Evolutionary conservation across 495 filamentous ascomycete genomes (phyloP).

Genomic region (Penicillium chermesinum): DNA sequence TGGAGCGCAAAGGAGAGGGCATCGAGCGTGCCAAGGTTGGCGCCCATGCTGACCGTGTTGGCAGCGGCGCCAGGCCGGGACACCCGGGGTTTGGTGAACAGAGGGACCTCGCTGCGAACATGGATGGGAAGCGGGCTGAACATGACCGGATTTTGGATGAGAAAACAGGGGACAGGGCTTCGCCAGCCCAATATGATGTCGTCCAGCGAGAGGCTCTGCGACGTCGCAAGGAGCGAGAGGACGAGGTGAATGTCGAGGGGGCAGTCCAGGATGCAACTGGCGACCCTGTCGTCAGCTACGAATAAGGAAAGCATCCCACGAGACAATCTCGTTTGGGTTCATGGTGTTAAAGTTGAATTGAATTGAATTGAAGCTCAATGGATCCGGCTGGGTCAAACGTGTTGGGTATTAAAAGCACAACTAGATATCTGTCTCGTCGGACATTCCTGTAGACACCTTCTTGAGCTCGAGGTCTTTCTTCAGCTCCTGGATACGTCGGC

Average conservation of each 20-base stretch:
- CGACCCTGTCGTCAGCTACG: conserved; percentile 20
- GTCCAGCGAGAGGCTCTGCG: conserved; percentile 28
- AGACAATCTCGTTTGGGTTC: not conserved
- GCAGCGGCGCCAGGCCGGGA: conserved; percentile 25
- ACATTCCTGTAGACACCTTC: conserved; percentile 43
- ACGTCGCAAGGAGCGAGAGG: conserved; percentile 24
- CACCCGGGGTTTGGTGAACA: conserved; percentile 35
- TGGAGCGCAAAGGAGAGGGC: conserved; percentile 36
- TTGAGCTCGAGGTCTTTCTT: conserved; percentile 46
- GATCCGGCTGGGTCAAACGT: not conserved
- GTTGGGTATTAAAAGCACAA: not conserved
- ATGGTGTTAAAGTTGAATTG: not conserved
- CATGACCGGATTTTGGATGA: conserved; percentile 40
- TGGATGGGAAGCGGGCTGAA: conserved; percentile 44
- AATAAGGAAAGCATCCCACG: not conserved
- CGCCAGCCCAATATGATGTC: conserved; percentile 16
- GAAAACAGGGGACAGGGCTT: conserved; percentile 20
- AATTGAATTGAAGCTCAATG: not conserved
- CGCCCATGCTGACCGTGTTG: conserved; percentile 34
- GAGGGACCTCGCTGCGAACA: conserved; percentile 29
- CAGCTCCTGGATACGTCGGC: conserved; percentile 42
- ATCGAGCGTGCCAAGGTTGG: conserved; percentile 34
- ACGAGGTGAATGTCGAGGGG: conserved; percentile 29
- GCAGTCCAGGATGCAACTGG: conserved; percentile 27
- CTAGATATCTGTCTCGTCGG: conserved; percentile 6